These are phyloP conservation scores for Microsporum ferrugineum DNA, from an alignment of 2,329 filamentous ascomycete species.

Conservation along the genomic window DNA sequence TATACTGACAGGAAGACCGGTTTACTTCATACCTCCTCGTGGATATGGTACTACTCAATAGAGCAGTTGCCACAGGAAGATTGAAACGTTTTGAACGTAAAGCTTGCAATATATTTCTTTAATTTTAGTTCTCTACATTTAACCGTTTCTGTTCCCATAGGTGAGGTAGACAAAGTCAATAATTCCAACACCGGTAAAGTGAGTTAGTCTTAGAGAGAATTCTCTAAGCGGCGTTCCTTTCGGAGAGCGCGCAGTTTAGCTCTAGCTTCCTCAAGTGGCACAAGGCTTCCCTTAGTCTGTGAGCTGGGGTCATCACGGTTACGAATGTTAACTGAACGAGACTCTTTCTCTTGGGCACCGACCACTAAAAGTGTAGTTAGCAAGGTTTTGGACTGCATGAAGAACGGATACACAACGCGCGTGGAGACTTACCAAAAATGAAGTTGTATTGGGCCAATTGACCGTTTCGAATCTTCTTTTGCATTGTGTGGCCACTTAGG, in stretches of 20 bases:
- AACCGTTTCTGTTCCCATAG: too few species aligned
- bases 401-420: not conserved
- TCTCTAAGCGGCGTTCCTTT: conserved; percentile 37
- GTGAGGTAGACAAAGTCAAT: not conserved
- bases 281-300: conserved; percentile 50
- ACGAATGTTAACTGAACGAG: conserved; percentile 50
- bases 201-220: conserved; percentile 21
- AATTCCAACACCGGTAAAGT: too few species aligned
- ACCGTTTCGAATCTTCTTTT: conserved; percentile 42
- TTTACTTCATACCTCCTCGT: too few species aligned
- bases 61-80: too few species aligned
- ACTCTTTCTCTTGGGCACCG: conserved; percentile 50
- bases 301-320: conserved; percentile 53
- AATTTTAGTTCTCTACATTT: too few species aligned
- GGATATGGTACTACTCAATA: too few species aligned
- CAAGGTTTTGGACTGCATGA: not conserved
- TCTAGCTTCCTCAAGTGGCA: conserved; percentile 49
- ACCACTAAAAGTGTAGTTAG: conserved; percentile 37
- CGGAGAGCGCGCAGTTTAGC: conserved; percentile 40
- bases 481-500: conserved; percentile 39
- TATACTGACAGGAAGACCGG: too few species aligned
- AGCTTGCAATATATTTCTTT: too few species aligned
- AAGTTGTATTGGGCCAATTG: conserved; percentile 42
- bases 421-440: conserved; percentile 34
- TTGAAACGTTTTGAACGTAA: too few species aligned